Base-by-base conservation (phyloP, 2,329 filamentous ascomycete species). In the Xylaria arbuscula region DNA sequence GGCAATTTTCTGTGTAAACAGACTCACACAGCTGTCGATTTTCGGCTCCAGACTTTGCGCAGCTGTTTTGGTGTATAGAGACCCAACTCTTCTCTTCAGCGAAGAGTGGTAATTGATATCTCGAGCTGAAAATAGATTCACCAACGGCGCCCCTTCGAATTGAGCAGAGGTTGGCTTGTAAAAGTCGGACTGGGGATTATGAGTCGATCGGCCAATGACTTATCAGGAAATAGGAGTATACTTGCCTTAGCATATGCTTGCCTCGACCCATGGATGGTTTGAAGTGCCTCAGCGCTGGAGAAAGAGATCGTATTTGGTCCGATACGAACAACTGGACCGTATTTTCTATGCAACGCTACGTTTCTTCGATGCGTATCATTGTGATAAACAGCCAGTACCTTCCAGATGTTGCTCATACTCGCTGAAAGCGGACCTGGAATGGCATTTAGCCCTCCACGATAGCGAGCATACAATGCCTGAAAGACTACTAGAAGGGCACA, bases 241-340 rank as follows among this genome's bases (percentile, higher is more conserved):
- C 59, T 58, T 17, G 67, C 64, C 34, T 64, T 67, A 17, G 58
- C 13, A 55, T 66, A 63, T 17, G 66, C 56, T 47, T 60, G 36
- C 10, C 63, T 60, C 2, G 60, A 58, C 24, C 42, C 51, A 19
- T 62, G 22, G 8, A 66, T 67, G 32, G 47, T 48, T 19, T 63
- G 64, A 17, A 68, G 48, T 2, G 50, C 60, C 32, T 64, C 59
- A n/a, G 63, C 59, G 36, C 38, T 63, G 3, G 63, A 50, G 24
- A 69, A 63, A 22, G 68, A 70, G 3, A 68, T 54, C 19, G 56
- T 56, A 19, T 57, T 56, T 34, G 62, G 66, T 13, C 66, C 66
- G 45, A 70, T 70, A 2, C 68, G 42, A 15, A 70, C 68, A 11
- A 66, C 62, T 34, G 57, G 58, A 8, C 58, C 64, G 38, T 67